These are phyloP conservation scores for Candida berthetii DNA, from an alignment of 805 yeast species.

Conservation along the genomic window DNA sequence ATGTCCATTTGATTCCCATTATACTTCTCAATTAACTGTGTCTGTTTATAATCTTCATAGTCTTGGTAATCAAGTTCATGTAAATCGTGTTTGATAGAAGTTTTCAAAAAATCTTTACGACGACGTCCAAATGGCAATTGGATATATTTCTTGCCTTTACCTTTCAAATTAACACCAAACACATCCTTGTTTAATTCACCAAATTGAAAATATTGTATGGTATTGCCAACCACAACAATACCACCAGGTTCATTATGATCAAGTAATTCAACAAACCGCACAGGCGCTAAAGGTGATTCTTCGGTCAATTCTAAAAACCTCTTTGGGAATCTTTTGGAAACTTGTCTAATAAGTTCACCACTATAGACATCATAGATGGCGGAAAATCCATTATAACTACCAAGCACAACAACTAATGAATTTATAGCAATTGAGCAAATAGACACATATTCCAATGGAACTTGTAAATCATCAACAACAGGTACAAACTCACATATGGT, in stretches of 20 bases:
- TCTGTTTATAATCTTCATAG: slow-evolving; percentile 7
- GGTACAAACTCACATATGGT: slow-evolving; percentile 5
- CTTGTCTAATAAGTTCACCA: slow-evolving; percentile 11
- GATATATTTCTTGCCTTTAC: slow-evolving; percentile 7
- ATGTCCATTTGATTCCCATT: slow-evolving; percentile 13
- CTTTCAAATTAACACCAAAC: not conserved
- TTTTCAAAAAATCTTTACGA: slow-evolving; percentile 12
- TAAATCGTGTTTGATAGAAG: slow-evolving; percentile 13
- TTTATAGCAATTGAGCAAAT: slow-evolving; percentile 15
- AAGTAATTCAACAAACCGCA: slow-evolving; percentile 6
- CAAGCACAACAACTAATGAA: slow-evolving; percentile 14
- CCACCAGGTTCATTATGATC: slow-evolving; percentile 11
- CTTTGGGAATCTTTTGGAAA: slow-evolving; percentile 13
- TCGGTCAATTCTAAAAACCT: slow-evolving; percentile 6
- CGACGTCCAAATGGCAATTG: slow-evolving; percentile 9
- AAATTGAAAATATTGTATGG: slow-evolving; percentile 17
- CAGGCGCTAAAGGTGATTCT: slow-evolving; percentile 10
- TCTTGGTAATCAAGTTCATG: slow-evolving; percentile 15
- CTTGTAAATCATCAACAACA: slow-evolving; percentile 9
- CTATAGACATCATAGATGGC: slow-evolving; percentile 16
- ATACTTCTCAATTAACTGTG: slow-evolving; percentile 11
- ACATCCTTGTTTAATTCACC: slow-evolving; percentile 9
- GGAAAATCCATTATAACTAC: slow-evolving; percentile 17
- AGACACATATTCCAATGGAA: slow-evolving; percentile 7
- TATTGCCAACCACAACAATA: slow-evolving; percentile 9